Evolutionary conservation across 2,329 filamentous ascomycete species (phyloP), one percentile per base, ranked within the genome.

Genomic region (Xenoacremonium recifei): DNA sequence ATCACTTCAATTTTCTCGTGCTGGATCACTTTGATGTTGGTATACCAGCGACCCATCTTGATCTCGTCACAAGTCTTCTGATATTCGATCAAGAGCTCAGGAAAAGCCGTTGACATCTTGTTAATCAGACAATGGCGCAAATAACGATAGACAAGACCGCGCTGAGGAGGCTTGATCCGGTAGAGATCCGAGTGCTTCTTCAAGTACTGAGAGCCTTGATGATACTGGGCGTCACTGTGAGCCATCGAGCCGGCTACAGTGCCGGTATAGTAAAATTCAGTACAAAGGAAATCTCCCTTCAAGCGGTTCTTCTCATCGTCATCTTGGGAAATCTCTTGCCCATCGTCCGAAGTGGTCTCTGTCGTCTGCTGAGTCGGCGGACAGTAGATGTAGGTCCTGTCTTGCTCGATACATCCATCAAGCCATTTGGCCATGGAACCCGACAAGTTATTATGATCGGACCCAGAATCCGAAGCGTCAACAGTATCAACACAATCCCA

Each of bases 121-220:
- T 64, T 62, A 40, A 88, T 76, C 2, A 80, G 62, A 38, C 70
- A 61, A 2, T 71, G 64, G 50, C 84, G 79, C 41, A 92, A 74
- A 41, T 78, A 68, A 32, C 79, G 76, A 62, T 91, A 95, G 0
- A 92, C 69, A 1, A 73, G 68, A 1, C 83, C 83, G 5, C 89
- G 80, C 15, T 74, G 61, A 3, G 66, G 60, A 1, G 64, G 53
- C 0, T 74, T 71, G 10, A 92, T 77, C 0, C 74, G 69, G 64
- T 79, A 87, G 13, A 92, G 62, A 50, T 91, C 75, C 0, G 69
- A 37, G 17, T 52, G 20, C 3, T 18, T 37, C 1, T 13, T 13
- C 11, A 63, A 35, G 3, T 47, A 17, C 3, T 40, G 47, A 11
- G 32, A 30, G 9, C 53, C 57, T 25, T 42, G 43, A n/a, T 42